Percentiles rank a stretch among this genome's conserved stretches.
Evolutionary conservation across 2,329 filamentous ascomycete genomes (phyloP).

Genomic region (Aspergillus sp.): DNA sequence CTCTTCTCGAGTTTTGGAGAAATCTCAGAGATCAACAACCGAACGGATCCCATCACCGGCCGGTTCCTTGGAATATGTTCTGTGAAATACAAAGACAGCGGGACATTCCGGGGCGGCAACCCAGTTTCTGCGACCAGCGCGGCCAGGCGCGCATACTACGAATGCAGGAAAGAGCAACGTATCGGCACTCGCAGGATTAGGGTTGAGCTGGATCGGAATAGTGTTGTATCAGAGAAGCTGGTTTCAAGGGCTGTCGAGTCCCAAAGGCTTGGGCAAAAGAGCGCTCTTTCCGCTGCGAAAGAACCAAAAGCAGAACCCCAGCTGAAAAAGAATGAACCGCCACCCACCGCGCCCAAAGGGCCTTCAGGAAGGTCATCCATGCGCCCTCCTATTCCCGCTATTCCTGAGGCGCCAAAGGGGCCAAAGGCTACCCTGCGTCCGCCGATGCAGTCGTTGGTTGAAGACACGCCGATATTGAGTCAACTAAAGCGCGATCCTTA

Average conservation of each 20-base stretch:
- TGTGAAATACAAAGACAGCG: slow-evolving; percentile 74
- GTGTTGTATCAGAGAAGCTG: slow-evolving; percentile 68
- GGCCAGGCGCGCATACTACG: slow-evolving; percentile 65
- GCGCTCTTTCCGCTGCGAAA: slow-evolving; percentile 10
- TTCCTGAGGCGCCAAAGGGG: slow-evolving; percentile 25
- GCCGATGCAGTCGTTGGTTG: slow-evolving; percentile 45
- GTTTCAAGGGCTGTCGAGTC: slow-evolving; percentile 64
- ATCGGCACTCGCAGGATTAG: slow-evolving; percentile 69
- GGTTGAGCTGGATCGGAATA: slow-evolving; percentile 84
- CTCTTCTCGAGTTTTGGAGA: slow-evolving; percentile 46
- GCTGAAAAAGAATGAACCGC: slow-evolving; percentile 51
- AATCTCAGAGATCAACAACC: slow-evolving; percentile 83
- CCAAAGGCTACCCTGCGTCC: slow-evolving; percentile 30
- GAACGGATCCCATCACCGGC: slow-evolving; percentile 88
- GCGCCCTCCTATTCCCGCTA: slow-evolving; percentile 23
- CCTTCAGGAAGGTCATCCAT: slow-evolving; percentile 52
- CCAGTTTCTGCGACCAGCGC: slow-evolving; percentile 64
- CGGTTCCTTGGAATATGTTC: slow-evolving; percentile 90
- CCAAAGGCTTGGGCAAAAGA: slow-evolving; percentile 47
- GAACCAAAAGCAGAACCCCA: slow-evolving; percentile 27
- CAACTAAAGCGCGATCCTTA: slow-evolving; percentile 74
- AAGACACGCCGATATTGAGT: slow-evolving; percentile 56
- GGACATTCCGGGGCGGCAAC: slow-evolving; percentile 41
- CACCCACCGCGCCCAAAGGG: slow-evolving; percentile 78
- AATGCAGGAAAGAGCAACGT: slow-evolving; percentile 65